Conservation (phyloP, 345 rosid species). For the Stellera chamaejasme region DNA sequence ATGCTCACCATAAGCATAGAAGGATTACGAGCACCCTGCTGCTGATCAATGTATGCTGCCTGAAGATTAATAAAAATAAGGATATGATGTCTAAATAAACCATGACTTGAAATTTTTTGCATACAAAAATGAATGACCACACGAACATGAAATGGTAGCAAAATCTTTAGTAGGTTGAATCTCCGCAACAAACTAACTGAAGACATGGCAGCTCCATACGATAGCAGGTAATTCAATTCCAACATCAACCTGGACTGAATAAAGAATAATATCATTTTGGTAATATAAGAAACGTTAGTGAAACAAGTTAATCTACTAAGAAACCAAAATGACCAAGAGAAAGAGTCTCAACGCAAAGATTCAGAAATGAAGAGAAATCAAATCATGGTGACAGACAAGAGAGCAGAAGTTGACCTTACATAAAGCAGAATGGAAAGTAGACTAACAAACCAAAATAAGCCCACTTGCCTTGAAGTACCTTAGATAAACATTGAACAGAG, state of each 20-base stretch:
- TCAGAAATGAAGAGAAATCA: neutral
- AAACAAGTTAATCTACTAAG: neutral
- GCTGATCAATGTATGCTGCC: slow-evolving; percentile 68
- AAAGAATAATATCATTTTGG: slow-evolving; percentile 16
- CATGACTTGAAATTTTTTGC: slow-evolving; percentile 1
- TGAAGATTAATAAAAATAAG: slow-evolving; percentile 25
- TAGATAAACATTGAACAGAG: slow-evolving; percentile 40
- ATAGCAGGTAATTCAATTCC: slow-evolving; percentile 90
- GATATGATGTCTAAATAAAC: slow-evolving; percentile 5
- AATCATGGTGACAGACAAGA: neutral
- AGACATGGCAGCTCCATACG: slow-evolving; percentile 84
- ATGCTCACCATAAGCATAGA: slow-evolving; percentile 68
- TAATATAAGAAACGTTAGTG: slow-evolving; percentile 7
- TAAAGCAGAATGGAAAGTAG: neutral
- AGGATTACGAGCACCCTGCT: slow-evolving; percentile 30
- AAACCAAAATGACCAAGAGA: neutral
- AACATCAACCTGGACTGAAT: slow-evolving; percentile 69
- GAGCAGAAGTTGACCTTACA: neutral
- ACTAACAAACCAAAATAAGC: slow-evolving; percentile 3
- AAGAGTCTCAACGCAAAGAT: neutral
- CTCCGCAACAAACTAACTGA: slow-evolving; percentile 70
- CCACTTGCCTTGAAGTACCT: slow-evolving; percentile 37
- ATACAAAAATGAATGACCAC: slow-evolving; percentile 11
- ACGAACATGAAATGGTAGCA: slow-evolving; percentile 80
- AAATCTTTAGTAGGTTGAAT: slow-evolving; percentile 59